Percentiles rank a stretch among this genome's conserved stretches.
Conservation (phyloP, 1,139 yeast species). For the Suhomyces taliae region DNA sequence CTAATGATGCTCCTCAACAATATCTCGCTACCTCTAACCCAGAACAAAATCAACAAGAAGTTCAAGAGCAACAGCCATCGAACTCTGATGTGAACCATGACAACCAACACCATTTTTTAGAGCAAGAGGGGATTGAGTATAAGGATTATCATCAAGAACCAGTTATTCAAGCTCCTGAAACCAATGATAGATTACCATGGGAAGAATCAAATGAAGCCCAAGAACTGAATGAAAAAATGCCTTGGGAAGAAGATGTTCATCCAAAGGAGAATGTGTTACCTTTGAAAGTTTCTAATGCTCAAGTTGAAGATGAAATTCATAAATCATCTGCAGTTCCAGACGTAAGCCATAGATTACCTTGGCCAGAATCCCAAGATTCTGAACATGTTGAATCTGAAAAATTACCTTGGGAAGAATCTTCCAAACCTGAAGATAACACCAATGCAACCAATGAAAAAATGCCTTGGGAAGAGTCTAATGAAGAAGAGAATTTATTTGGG, state of each 20-base stretch:
- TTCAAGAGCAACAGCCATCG: too few species aligned
- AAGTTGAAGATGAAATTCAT: background rate
- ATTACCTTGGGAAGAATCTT: conserved; percentile 12
- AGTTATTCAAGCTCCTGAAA: too few species aligned
- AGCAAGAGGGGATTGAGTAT: background rate
- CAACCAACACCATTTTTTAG: background rate
- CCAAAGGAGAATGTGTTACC: too few species aligned
- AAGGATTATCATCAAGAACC: background rate
- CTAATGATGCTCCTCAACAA: background rate
- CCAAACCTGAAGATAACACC: background rate
- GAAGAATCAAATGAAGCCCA: conserved; percentile 1
- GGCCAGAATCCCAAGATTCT: conserved; percentile 1
- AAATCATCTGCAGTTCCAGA: background rate
- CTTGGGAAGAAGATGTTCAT: conserved; percentile 6
- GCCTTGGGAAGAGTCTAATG: conserved; percentile 9
- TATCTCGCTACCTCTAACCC: background rate
- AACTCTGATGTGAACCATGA: background rate
- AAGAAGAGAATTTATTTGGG: background rate
- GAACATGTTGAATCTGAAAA: background rate
- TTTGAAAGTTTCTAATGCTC: background rate
- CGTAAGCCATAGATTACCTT: conserved; percentile 1
- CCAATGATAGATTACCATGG: conserved; percentile 9
- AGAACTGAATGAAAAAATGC: background rate
- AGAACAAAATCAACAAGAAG: background rate
- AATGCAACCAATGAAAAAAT: background rate